phyloP scores from a whole-genome alignment of 257 asterid genomes.

The Lantana camara region DNA sequence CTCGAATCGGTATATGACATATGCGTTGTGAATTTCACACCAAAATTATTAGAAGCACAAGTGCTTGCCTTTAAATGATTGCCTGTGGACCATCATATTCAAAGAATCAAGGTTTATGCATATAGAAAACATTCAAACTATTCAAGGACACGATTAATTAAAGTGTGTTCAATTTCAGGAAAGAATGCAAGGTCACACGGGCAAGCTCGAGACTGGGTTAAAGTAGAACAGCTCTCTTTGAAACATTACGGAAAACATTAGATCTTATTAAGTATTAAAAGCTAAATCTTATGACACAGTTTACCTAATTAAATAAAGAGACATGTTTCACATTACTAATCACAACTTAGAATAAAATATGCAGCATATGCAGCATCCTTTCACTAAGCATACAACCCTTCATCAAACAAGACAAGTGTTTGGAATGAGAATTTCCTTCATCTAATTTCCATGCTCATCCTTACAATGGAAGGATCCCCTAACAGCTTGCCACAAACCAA shows the following conservation, averaged over 20 bases:
- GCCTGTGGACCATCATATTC: slow-evolving; percentile 35
- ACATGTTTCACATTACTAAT: not conserved
- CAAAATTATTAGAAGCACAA: slow-evolving; percentile 17
- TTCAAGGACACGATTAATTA: no score
- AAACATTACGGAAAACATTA: no score
- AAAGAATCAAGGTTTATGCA: slow-evolving; percentile 34
- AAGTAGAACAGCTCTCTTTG: no score
- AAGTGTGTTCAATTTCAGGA: no score
- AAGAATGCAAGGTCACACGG: no score
- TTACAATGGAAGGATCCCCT: not conserved
- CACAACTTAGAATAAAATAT: not conserved
- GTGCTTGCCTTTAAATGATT: slow-evolving; percentile 25
- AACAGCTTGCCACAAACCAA: not conserved
- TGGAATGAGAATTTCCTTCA: not conserved
- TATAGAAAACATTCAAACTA: not conserved
- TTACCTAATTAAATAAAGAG: no score
- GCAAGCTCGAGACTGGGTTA: no score
- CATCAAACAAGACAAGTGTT: not conserved
- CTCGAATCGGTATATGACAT: no score
- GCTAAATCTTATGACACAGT: no score
- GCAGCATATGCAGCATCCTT: not conserved
- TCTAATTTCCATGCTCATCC: not conserved
- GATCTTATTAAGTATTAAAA: no score
- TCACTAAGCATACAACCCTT: not conserved
- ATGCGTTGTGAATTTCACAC: slow-evolving; percentile 28